A percentile compares a stretch with the other conserved stretches of the same genome.
These are phyloP conservation scores for Verticillium zaregamsianum DNA, from an alignment of 2,329 filamentous ascomycete genomes.

Conservation along the genomic window DNA sequence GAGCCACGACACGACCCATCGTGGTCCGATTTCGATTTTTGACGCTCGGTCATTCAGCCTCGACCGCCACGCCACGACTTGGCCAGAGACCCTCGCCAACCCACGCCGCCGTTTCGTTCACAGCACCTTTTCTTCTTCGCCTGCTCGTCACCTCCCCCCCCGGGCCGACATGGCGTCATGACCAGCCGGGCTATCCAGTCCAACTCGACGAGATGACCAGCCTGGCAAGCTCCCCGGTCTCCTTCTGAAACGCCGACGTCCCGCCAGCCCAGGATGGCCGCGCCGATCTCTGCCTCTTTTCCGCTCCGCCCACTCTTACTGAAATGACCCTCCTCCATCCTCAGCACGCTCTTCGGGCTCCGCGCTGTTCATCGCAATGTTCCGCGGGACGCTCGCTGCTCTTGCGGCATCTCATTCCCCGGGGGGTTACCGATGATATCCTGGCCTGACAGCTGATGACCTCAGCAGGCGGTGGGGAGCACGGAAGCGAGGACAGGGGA, in stretches of 20 bases:
- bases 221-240: neutral
- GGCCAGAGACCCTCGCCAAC: neutral
- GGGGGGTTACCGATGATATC: neutral
- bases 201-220: no score
- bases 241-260: constrained; percentile 4
- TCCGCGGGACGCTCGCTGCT: neutral
- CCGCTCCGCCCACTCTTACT: neutral
- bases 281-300: neutral
- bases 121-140: neutral
- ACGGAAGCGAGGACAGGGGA: neutral
- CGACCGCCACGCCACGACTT: neutral
- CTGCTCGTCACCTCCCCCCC: neutral
- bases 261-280: neutral
- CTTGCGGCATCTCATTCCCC: neutral
- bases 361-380: neutral
- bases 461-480: neutral
- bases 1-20: neutral
- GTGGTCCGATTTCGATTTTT: neutral
- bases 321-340: neutral
- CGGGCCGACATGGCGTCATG: neutral
- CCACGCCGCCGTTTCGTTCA: neutral
- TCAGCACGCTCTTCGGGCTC: neutral
- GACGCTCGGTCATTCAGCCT: neutral
- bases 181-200: neutral
- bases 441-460: neutral